These are phyloP conservation scores for Myriosclerotinia duriaeana DNA, from an alignment of 2,329 filamentous ascomycete species.

Conservation along the genomic window DNA sequence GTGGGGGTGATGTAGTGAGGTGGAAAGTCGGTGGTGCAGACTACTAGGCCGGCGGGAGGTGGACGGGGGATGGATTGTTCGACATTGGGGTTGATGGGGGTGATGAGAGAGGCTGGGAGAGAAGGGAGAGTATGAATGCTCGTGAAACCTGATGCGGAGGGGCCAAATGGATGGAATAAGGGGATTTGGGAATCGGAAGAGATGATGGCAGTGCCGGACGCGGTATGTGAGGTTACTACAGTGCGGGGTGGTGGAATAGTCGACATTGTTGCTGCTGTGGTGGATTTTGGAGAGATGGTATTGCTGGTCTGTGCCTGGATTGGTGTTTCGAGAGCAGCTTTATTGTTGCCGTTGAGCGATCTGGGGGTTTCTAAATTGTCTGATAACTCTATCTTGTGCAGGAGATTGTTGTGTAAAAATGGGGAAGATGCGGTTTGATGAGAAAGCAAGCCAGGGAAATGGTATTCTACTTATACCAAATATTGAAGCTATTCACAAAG, in stretches of 20 bases:
- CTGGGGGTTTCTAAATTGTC: not conserved
- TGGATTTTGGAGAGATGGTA: too few relatives aligned
- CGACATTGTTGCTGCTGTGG: constrained; percentile 6
- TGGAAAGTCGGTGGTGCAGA: constrained; percentile 35
- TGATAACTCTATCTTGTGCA: not conserved
- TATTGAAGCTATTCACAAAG: not conserved
- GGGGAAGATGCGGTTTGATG: not conserved
- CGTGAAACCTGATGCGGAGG: constrained; percentile 38
- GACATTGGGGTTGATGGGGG: not conserved
- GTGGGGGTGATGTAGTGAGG: constrained; percentile 39
- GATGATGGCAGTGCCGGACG: constrained; percentile 41
- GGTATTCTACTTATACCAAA: not conserved
- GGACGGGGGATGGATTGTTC: constrained; percentile 38
- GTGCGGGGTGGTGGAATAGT: constrained; percentile 33
- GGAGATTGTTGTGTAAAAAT: not conserved
- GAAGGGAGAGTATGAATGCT: constrained; percentile 38
- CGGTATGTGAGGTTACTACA: constrained; percentile 39
- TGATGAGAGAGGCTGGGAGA: constrained; percentile 40
- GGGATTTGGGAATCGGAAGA: constrained; percentile 35
- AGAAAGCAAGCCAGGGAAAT: constrained; percentile 3
- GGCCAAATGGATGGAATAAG: constrained; percentile 41
- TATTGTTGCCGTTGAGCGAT: constrained; percentile 1
- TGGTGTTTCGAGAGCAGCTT: not conserved
- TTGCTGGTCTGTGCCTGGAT: not conserved
- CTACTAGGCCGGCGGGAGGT: constrained; percentile 42